Evolutionary conservation across 2,329 filamentous ascomycete genomes (phyloP), one percentile per base, ranked within the genome.

Genomic region (Fusarium transvaalense): DNA sequence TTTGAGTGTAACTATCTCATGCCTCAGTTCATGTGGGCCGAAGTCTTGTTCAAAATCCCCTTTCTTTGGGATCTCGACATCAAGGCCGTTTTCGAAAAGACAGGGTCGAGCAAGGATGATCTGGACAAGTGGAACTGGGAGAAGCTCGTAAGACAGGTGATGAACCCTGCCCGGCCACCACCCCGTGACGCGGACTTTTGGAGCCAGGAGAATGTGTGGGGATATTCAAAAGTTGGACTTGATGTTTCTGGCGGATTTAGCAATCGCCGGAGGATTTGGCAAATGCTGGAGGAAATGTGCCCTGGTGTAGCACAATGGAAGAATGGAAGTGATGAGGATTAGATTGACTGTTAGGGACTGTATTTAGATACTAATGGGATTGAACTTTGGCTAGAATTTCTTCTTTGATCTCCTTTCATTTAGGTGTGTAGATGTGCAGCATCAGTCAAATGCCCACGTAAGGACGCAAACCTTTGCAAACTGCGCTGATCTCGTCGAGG

Each of bases 181-280:
- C 23, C 23, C 23, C 23, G 23, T 25, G 23, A 25, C 23, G 23
- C 23, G 23, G 23, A 25, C 23, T 25, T 25, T 25, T 25, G 23
- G 23, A 25, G 23, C 23, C 23, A 25, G 1, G 21, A 41, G 3
- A 15, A 4, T 29, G 15, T n/a, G 1, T 61, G 58, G 58, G 17
- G 17, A 4, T 15, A 52, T 41, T 42, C 48, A 2, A 2, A 29
- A 7, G 34, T 46, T 7, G 54, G 34, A 4, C 38, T 61, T 4
- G 0, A 61, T 7, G 32, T 58, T 3, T 34, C 58, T 1, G 43
- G 23, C 10, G 45, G 53, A 4, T 21, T 61, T 0, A 25, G 21
- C 1, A 61, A 61, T 35, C 58, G 58, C 3, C 58, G 54, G 15
- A 27, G 58, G 10, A 61, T 59, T 2, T 61, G 58, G 58, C 58